These are phyloP conservation scores for Lentinus tigrinus DNA, from an alignment of 768 basidiomycete genomes.

Conservation along the genomic window DNA sequence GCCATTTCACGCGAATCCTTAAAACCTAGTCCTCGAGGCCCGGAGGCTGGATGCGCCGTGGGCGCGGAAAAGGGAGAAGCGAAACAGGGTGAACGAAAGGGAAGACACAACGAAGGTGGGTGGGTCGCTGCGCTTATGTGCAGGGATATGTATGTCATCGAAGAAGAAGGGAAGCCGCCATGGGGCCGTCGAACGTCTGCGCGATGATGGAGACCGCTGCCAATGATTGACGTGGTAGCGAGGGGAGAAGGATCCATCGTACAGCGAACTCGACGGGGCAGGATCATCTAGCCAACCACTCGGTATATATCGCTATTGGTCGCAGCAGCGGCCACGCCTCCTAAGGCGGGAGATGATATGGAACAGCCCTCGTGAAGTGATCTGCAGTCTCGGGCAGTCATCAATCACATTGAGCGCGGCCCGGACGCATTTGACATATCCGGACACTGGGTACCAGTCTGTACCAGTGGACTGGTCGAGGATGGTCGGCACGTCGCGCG, in stretches of 20 bases:
- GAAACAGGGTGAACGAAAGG: constrained; percentile 1
- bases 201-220: constrained; percentile 13
- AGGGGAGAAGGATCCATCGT: constrained; percentile 15
- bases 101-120: constrained; percentile 8
- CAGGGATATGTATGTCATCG: constrained; percentile 1
- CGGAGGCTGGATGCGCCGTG: constrained; percentile 20
- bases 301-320: constrained; percentile 12
- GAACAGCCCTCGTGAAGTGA: constrained; percentile 17
- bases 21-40: constrained; percentile 23
- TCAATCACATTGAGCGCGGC: constrained; percentile 5
- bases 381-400: constrained; percentile 11
- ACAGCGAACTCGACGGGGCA: constrained; percentile 14
- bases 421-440: not conserved
- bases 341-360: not conserved
- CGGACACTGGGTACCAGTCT: no score
- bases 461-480: no score
- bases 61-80: constrained; percentile 13
- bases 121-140: not conserved
- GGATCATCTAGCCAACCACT: not conserved
- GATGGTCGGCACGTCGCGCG: not conserved
- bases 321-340: not conserved
- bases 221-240: constrained; percentile 20
- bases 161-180: constrained; percentile 10
- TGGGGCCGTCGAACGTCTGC: constrained; percentile 12
- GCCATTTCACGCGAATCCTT: constrained; percentile 27